These are phyloP conservation scores for Houttuynia cordata DNA, from an alignment of 164 flowering plant genomes.

Conservation along the genomic window DNA sequence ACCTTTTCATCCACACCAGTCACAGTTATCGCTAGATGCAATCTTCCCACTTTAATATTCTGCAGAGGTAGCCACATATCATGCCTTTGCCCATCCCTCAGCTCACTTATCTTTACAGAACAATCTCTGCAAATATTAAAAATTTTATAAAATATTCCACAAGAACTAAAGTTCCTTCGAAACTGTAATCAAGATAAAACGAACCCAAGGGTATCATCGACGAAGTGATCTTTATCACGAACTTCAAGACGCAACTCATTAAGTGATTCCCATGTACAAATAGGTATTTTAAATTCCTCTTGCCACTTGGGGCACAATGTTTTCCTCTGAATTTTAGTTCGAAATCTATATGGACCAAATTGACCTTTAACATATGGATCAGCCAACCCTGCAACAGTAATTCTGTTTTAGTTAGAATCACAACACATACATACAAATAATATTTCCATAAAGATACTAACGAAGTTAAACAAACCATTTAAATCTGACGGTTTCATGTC, in stretches of 20 bases:
- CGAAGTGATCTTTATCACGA: slow-evolving; percentile 71
- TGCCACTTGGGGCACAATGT: slow-evolving; percentile 81
- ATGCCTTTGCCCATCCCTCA: slow-evolving; percentile 61
- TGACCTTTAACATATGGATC: slow-evolving; percentile 96
- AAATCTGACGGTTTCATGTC: slow-evolving; percentile 87
- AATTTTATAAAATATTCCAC: neutral
- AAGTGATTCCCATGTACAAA: slow-evolving; percentile 64
- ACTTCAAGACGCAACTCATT: slow-evolving; percentile 66
- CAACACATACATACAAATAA: neutral
- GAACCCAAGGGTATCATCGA: slow-evolving; percentile 89
- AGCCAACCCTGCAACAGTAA: slow-evolving; percentile 62
- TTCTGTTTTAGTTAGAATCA: slow-evolving; percentile 6
- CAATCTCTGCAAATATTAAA: slow-evolving; percentile 50
- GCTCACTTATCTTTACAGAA: slow-evolving; percentile 42
- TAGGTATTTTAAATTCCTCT: slow-evolving; percentile 85
- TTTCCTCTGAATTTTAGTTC: slow-evolving; percentile 63
- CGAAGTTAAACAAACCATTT: slow-evolving; percentile 45
- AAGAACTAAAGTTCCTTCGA: too few relatives aligned
- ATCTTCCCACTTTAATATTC: slow-evolving; percentile 69
- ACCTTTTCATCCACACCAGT: slow-evolving; percentile 50
- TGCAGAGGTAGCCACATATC: slow-evolving; percentile 88
- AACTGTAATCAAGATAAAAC: neutral
- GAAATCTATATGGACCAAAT: slow-evolving; percentile 66
- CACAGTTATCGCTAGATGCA: slow-evolving; percentile 76
- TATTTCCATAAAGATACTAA: neutral